Base-by-base conservation (phyloP, 148 eudicot species). In the Euryodendron excelsum region DNA sequence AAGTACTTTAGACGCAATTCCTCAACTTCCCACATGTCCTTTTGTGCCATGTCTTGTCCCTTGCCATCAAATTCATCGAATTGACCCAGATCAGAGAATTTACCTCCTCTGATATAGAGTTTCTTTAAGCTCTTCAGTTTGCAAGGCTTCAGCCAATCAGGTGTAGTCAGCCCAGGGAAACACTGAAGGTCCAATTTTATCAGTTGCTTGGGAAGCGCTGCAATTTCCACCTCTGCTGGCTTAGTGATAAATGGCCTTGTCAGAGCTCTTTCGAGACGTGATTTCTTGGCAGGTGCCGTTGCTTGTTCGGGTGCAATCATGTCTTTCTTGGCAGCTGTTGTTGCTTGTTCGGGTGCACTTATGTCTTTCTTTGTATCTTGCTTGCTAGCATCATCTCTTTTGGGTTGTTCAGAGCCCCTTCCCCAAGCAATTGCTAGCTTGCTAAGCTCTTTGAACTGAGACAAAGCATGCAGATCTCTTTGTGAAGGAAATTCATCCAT, bases 51-150 rank as follows among this genome's bases (percentile, higher is more conserved):
- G n/a, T n/a, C 18, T 31, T 5, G 1, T 15, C 69, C 80, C 25
- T 76, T 7, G 44, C 7, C 44, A 7, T 39, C 44, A 7, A 39
- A 7, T 39, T 39, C 44, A 4, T 39, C 76, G 50, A 59, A 56
- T 25, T 77, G 76, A 63, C 77, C 80, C 36, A 82, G 77, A 50
- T 77, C 81, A 62, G 39, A 34, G 3, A 89, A 63, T n/a, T 80
- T 72, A 3, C 92, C 92, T 4, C 89, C 90, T 58, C 86, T 85
- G 27, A 89, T 79, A 68, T 85, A 89, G 2, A 89, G 78, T 63
- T 85, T 85, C 77, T 68, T 44, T 76, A 89, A 45, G 4, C 34
- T 44, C 28, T 37, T 9, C 75, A 84, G 56, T 5, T 77, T 70
- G 0, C 6, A 21, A 17, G 79, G 78, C 14, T 13, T 72, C 73